Evolutionary conservation across 495 filamentous ascomycete genomes (phyloP), one percentile per base, ranked within the genome.

Genomic region (Platismatia glauca): DNA sequence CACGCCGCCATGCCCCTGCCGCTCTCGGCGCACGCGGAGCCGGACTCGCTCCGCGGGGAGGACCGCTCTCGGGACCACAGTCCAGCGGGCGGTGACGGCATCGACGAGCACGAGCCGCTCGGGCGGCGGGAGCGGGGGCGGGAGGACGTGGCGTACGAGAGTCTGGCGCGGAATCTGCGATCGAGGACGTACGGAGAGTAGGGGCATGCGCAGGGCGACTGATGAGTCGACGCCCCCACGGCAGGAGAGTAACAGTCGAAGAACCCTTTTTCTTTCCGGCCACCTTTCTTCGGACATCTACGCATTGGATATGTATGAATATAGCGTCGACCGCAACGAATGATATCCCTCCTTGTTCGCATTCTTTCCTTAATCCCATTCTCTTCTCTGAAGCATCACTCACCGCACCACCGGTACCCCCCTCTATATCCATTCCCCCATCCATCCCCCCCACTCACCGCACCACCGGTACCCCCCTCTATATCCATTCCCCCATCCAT

Each of bases 131-230:
- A 56, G 9, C 72, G 72, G 22, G 64, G 65, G n/a, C 78, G 76
- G 78, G 72, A 76, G 18, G 71, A 70, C 22, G 76, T 74, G 13
- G 77, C 77, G 1, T 79, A 79, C 67, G 75, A 77, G 18, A 77
- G 77, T 29, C 70, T 81, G 50, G 77, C 77, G 5, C 64, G 75
- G 60, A 78, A 78, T 20, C 68, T 81, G 43, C 12, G 35, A 48
- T 29, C 56, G 29, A 59, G 78, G 76, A 18, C 74, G 74, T 22
- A 61, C 74, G 74, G 29, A 61, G 50, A 22, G 55, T 35, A 57
- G 60, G 48, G 38, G 33, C 24, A 66, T 24, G 46, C 34, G 48
- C 9, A 58, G n/a, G n/a, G 50, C 43, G 33, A 60, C n/a, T n/a
- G 3, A 39, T 63, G 18, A 63, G 44, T 55, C 52, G 18, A 27